Percentiles rank a stretch among this genome's conserved stretches.
Evolutionary conservation across 768 basidiomycete genomes (phyloP).

Genomic region (Pleurotus citrinopileatus): DNA sequence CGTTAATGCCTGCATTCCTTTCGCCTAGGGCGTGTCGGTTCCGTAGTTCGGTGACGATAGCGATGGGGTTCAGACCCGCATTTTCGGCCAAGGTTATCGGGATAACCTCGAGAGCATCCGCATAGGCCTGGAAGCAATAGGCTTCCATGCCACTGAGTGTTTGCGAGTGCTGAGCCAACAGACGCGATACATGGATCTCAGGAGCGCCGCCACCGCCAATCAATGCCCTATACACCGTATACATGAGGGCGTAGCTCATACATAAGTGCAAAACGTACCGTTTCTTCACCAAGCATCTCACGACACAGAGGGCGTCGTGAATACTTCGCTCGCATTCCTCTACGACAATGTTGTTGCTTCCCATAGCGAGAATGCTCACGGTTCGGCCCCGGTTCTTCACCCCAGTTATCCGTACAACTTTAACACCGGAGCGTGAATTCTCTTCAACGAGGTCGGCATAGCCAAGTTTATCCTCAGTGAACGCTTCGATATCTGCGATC

Average conservation of each 20-base stretch:
- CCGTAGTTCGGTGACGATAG: conserved; percentile 95
- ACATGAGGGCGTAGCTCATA: neutral
- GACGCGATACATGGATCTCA: conserved; percentile 93
- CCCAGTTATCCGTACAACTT: conserved; percentile 93
- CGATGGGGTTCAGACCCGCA: conserved; percentile 95
- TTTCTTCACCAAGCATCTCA: conserved; percentile 97
- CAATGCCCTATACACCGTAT: conserved; percentile 45
- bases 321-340: conserved; percentile 97
- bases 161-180: conserved; percentile 87
- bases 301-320: conserved; percentile 98
- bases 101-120: conserved; percentile 96
- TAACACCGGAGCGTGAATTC: conserved; percentile 72
- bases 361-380: conserved; percentile 93
- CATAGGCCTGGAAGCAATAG: conserved; percentile 98
- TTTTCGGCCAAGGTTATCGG: conserved; percentile 98
- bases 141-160: conserved; percentile 97
- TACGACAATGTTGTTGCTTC: conserved; percentile 86
- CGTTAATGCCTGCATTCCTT: conserved; percentile 94
- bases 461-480: conserved; percentile 97
- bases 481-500: conserved; percentile 94
- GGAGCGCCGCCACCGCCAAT: conserved; percentile 97
- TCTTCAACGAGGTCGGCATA: conserved; percentile 97
- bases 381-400: conserved; percentile 94
- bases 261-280: conserved; percentile 49
- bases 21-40: conserved; percentile 97